These are phyloP conservation scores for Glaciozyma martinii DNA, from an alignment of 768 basidiomycete genomes.

Conservation along the genomic window DNA sequence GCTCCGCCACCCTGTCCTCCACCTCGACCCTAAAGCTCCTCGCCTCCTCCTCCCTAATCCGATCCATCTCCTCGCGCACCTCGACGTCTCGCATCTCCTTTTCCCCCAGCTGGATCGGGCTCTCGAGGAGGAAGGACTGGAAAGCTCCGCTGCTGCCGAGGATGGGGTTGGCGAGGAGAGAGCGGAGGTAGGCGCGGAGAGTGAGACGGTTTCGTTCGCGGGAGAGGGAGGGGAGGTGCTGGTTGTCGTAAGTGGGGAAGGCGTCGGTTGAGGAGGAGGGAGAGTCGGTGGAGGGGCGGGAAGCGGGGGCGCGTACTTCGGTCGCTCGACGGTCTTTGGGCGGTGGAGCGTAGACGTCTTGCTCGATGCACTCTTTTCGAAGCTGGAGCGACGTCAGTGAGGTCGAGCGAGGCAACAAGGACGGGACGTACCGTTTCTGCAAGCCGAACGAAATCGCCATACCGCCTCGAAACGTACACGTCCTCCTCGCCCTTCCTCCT, in stretches of 20 bases:
- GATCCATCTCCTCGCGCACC: conserved; percentile 79
- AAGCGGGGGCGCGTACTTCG: conserved; percentile 28
- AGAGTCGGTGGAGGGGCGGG: conserved; percentile 5
- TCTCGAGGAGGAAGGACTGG: conserved; percentile 70
- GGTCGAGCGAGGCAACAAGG: neutral
- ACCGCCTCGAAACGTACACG: conserved; percentile 79
- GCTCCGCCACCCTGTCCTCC: conserved; percentile 69
- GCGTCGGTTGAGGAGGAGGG: conserved; percentile 10
- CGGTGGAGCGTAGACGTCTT: conserved; percentile 71
- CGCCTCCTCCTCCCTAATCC: conserved; percentile 73
- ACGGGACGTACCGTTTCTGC: conserved; percentile 59
- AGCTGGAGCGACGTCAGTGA: conserved; percentile 49
- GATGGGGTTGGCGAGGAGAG: conserved; percentile 58
- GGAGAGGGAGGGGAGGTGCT: conserved; percentile 39
- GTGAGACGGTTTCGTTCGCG: conserved; percentile 94
- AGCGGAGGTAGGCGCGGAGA: conserved; percentile 81
- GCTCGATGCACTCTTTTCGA: conserved; percentile 73
- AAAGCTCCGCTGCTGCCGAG: conserved; percentile 82
- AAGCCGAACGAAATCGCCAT: conserved; percentile 89
- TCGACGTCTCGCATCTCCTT: conserved; percentile 72
- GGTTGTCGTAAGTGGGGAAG: conserved; percentile 3
- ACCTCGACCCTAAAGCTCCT: conserved; percentile 81
- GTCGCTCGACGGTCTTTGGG: conserved; percentile 61
- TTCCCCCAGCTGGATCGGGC: conserved; percentile 56
- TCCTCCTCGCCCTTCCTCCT: conserved; percentile 62